phyloP scores from a whole-genome alignment of 2,329 filamentous ascomycete genomes.

The Colletotrichum sp. region DNA sequence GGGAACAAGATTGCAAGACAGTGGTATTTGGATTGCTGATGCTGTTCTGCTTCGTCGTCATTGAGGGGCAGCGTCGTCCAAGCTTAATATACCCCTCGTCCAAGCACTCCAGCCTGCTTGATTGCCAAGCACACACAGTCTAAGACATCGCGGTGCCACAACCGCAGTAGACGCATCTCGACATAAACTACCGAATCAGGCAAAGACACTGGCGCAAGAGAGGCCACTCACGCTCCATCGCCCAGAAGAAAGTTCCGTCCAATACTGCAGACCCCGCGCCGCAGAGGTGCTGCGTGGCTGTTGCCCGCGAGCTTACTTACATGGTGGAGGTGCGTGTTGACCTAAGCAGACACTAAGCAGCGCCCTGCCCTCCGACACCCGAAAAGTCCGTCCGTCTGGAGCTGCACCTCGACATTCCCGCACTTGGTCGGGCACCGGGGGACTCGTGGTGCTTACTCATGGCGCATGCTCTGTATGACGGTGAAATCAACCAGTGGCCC shows the following conservation, averaged over 20 bases:
- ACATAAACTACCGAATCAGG: neutral
- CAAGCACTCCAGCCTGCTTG: neutral
- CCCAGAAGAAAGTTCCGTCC: neutral
- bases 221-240: neutral
- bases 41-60: neutral
- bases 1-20: neutral
- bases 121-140: neutral
- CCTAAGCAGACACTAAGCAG: neutral
- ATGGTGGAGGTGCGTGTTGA: neutral
- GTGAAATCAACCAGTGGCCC: neutral
- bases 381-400: neutral
- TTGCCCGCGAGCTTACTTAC: neutral
- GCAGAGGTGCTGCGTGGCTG: neutral
- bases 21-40: neutral
- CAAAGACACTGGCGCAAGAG: neutral
- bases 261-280: neutral
- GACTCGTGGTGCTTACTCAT: neutral
- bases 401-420: neutral
- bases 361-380: neutral
- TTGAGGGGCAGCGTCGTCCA: neutral
- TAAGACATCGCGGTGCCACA: neutral
- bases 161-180: neutral
- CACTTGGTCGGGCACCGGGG: neutral
- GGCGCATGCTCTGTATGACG: neutral
- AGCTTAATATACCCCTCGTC: neutral